Evolutionary conservation across 768 basidiomycete genomes (phyloP), one percentile per base, ranked within the genome.

Genomic region (Pleurotus djamor): DNA sequence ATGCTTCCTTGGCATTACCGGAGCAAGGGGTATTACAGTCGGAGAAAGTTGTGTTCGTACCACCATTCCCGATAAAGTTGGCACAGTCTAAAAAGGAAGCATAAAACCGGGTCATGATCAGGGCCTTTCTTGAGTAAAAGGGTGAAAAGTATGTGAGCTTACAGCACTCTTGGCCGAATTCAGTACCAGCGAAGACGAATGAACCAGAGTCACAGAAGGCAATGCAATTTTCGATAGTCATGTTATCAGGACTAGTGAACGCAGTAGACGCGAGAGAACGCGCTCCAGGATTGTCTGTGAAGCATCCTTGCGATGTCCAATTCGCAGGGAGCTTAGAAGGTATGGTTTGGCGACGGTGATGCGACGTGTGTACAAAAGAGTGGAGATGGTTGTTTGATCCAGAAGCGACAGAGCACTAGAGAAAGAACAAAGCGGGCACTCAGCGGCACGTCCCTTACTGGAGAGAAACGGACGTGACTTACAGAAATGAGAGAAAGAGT

Each of bases 171-270:
- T 61, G 60, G 57, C 67, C 67, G 32, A 79, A 91, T 71, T 92
- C 90, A 14, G 85, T 78, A 12, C 91, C 91, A 14, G 90, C 88
- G 63, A 82, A 90, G 59, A 86, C 71, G 67, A 76, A 89, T 7
- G 69, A 63, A 57, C 76, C 69, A n/a, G 71, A 52, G 36, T 76
- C 72, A 67, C 83, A 84, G 65, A 79, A 84, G 16, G 61, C 65
- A 61, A 83, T 78, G 64, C 83, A 84, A 1, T 68, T 66, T 61
- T 80, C 78, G 33, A 85, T 77, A 3, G 90, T 91, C 86, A 92
- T 91, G 21, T 71, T 72, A 4, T 70, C 74, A 13, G 79, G 69
- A 64, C 78, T 76, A 12, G 76, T 71, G 60, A 73, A 83, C 3
- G 75, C 69, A 1, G 80, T 72, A 12, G 77, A 82, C 5, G 73